Evolutionary conservation across 2,329 filamentous ascomycete species (phyloP).

Genomic region (Colletotrichum sp.): DNA sequence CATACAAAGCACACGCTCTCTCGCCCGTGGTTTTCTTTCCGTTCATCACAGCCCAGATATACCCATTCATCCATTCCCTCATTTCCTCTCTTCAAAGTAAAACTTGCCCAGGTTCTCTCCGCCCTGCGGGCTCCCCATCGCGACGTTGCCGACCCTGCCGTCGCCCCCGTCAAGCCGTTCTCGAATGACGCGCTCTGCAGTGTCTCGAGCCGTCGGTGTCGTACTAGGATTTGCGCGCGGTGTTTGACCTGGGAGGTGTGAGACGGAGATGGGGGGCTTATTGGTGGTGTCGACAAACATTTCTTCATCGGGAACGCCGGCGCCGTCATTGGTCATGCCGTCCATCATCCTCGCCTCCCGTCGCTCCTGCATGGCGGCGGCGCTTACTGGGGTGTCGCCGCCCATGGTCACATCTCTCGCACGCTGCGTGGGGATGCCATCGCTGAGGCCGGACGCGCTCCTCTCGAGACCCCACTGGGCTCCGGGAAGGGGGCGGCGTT

Average conservation of each 20-base stretch:
- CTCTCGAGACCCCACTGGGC: conserved; percentile 51
- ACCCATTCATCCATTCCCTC: background rate
- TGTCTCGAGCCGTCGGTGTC: conserved; percentile 46
- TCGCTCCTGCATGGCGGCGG: conserved; percentile 54
- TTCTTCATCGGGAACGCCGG: conserved; percentile 51
- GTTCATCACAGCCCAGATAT: background rate
- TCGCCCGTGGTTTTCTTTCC: background rate
- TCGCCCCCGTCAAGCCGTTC: conserved; percentile 62
- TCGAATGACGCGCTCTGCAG: conserved; percentile 69
- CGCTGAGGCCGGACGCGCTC: conserved; percentile 57
- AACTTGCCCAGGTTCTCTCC: conserved; percentile 60
- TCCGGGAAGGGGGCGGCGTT: conserved; percentile 51
- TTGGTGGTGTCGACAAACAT: conserved; percentile 70
- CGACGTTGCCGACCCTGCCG: conserved; percentile 37
- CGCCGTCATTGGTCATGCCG: conserved; percentile 65
- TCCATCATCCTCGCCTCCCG: conserved; percentile 70
- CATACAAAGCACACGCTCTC: background rate
- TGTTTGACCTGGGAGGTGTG: conserved; percentile 31
- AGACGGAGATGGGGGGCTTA: conserved; percentile 57
- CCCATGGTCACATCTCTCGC: conserved; percentile 36
- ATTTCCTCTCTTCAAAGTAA: conserved; percentile 61
- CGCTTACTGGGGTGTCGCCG: conserved; percentile 47
- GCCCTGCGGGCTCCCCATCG: conserved; percentile 47
- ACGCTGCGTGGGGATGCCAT: conserved; percentile 37
- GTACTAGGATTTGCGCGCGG: conserved; percentile 21